Conservation (phyloP, 805 yeast species). For the Kodamaea neixiangensis region DNA sequence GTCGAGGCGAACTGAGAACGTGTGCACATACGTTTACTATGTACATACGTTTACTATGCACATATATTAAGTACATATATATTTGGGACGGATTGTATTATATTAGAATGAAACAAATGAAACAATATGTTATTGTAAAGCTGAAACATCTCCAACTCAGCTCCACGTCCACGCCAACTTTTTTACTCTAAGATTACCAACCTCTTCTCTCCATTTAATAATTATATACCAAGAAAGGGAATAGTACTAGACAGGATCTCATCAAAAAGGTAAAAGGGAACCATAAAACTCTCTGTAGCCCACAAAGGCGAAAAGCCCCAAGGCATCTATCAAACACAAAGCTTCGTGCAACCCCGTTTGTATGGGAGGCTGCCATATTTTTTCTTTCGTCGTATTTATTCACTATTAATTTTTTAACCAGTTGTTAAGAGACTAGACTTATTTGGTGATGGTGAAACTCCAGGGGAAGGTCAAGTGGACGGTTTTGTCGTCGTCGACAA, state of each 20-base stretch:
- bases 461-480: slow-evolving; percentile 77
- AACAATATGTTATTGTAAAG: too few relatives aligned
- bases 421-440: slow-evolving; percentile 12
- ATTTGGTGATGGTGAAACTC: slow-evolving; percentile 81
- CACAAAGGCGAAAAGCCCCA: not conserved
- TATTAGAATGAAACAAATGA: not conserved
- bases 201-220: not conserved
- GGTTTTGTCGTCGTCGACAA: slow-evolving; percentile 81
- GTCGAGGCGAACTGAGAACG: not conserved
- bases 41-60: too few relatives aligned
- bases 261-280: not conserved
- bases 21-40: not conserved
- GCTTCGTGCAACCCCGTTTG: not conserved
- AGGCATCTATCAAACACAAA: not conserved
- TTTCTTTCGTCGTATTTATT: not conserved
- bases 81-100: not conserved
- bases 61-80: too few relatives aligned
- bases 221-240: not conserved
- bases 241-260: not conserved
- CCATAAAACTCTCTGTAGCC: not conserved
- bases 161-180: not conserved
- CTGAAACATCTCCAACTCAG: not conserved
- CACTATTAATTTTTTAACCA: not conserved
- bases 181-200: not conserved
- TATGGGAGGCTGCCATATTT: not conserved